These are phyloP conservation scores for Monascus ruber DNA, from an alignment of 2,329 filamentous ascomycete species.

Conservation along the genomic window DNA sequence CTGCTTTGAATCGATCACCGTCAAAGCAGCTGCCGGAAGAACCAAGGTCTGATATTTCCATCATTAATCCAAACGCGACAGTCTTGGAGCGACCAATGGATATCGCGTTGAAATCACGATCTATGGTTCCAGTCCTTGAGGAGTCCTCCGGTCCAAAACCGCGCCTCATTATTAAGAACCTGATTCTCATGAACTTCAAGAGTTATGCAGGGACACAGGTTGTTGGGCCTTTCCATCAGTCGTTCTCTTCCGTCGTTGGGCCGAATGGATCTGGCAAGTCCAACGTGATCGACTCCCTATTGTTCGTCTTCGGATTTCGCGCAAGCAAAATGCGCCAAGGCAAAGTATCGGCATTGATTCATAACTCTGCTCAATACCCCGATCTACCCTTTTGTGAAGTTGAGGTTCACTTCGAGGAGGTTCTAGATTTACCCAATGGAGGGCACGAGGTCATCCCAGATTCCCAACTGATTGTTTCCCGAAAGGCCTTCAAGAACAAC, in stretches of 20 bases:
- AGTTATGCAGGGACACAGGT: slow-evolving; percentile 93
- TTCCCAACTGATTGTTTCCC: slow-evolving; percentile 76
- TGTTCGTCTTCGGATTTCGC: slow-evolving; percentile 98
- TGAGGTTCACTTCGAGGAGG: slow-evolving; percentile 90
- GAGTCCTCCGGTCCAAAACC: slow-evolving; percentile 69
- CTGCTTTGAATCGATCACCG: slow-evolving; percentile 52
- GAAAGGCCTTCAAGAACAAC: slow-evolving; percentile 94
- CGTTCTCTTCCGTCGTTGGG: slow-evolving; percentile 94
- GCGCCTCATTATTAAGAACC: slow-evolving; percentile 82
- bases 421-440: slow-evolving; percentile 74
- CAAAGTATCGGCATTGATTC: slow-evolving; percentile 94
- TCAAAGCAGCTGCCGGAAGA: slow-evolving; percentile 25
- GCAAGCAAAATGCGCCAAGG: slow-evolving; percentile 99
- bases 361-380: slow-evolving; percentile 83
- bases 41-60: slow-evolving; percentile 42
- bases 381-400: slow-evolving; percentile 88
- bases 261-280: slow-evolving; percentile 98
- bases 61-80: slow-evolving; percentile 64
- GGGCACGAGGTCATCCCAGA: slow-evolving; percentile 67
- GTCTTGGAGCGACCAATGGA: slow-evolving; percentile 84
- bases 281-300: slow-evolving; percentile 93
- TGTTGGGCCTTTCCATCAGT: slow-evolving; percentile 91
- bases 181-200: slow-evolving; percentile 95
- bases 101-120: slow-evolving; percentile 78
- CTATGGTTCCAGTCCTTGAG: slow-evolving; percentile 52